Evolutionary conservation across 192 early-diverging fungal genomes (phyloP).

Genomic region (Coemansia reversa): DNA sequence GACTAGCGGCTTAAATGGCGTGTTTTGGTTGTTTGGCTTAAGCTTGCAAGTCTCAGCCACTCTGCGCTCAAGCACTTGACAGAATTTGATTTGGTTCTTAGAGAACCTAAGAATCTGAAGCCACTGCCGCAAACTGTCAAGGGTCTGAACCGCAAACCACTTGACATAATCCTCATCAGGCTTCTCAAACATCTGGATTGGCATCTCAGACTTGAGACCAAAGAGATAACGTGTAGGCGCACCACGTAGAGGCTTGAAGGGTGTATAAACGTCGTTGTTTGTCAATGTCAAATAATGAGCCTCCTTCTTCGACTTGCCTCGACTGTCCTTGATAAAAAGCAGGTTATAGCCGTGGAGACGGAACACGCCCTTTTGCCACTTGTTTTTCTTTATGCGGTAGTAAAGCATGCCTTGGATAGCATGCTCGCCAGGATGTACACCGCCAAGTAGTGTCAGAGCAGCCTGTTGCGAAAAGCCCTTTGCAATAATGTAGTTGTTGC

Average conservation of each 20-base stretch:
- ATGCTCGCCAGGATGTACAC: slow-evolving; percentile 41
- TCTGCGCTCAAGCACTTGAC: slow-evolving; percentile 43
- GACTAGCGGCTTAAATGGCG: slow-evolving; percentile 38
- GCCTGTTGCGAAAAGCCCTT: slow-evolving; percentile 62
- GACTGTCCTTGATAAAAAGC: slow-evolving; percentile 33
- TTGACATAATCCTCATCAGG: slow-evolving; percentile 78
- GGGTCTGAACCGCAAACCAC: slow-evolving; percentile 46
- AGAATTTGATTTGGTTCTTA: slow-evolving; percentile 52
- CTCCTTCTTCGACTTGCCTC: slow-evolving; percentile 35
- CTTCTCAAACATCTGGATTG: slow-evolving; percentile 76
- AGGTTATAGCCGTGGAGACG: slow-evolving; percentile 53
- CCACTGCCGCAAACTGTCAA: slow-evolving; percentile 46
- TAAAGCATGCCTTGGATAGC: slow-evolving; percentile 67
- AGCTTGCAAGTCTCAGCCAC: slow-evolving; percentile 24
- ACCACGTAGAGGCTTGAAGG: slow-evolving; percentile 63
- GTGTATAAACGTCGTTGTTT: slow-evolving; percentile 83
- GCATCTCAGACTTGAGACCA: slow-evolving; percentile 79
- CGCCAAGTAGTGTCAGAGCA: slow-evolving; percentile 22
- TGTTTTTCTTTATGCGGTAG: slow-evolving; percentile 76
- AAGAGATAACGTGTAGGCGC: slow-evolving; percentile 80
- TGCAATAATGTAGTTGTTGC: slow-evolving; percentile 73
- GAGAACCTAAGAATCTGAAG: slow-evolving; percentile 40
- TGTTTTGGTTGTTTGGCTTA: slow-evolving; percentile 12
- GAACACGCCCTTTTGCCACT: slow-evolving; percentile 81
- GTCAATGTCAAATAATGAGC: slow-evolving; percentile 56